These are phyloP conservation scores for Aureobasidium sp. DNA, from an alignment of 2,329 filamentous ascomycete genomes.

Conservation along the genomic window DNA sequence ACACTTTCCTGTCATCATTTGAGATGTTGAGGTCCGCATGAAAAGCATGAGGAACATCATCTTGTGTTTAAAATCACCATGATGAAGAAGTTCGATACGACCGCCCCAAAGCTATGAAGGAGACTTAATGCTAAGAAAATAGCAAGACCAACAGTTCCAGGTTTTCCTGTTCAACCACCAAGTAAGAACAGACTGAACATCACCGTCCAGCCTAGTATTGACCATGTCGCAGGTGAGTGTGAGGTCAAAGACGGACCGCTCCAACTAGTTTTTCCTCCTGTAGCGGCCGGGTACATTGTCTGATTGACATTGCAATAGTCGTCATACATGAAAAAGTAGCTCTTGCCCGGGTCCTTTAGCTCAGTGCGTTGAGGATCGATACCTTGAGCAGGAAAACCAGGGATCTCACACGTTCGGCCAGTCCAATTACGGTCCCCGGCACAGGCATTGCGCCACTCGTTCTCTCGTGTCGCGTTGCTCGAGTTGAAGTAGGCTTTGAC, in stretches of 20 bases:
- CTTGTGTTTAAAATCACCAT: background rate
- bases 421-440: background rate
- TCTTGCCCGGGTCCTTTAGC: conserved; percentile 28
- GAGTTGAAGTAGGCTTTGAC: conserved; percentile 78
- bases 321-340: conserved; percentile 42
- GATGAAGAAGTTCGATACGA: background rate
- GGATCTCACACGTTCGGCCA: conserved; percentile 43
- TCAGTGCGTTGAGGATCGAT: conserved; percentile 21
- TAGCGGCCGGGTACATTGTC: conserved; percentile 16
- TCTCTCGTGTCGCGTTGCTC: conserved; percentile 36
- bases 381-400: conserved; percentile 35
- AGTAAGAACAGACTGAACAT: background rate
- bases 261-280: background rate
- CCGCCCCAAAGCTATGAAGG: background rate
- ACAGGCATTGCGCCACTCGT: conserved; percentile 31
- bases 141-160: background rate
- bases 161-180: background rate
- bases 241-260: background rate
- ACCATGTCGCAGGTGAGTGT: background rate
- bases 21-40: no score
- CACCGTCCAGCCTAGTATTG: background rate
- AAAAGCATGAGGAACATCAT: no score
- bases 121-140: background rate
- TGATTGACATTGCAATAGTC: conserved; percentile 11
- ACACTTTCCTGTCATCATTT: no score